Base-by-base conservation (phyloP, 306 rosid species). In the Corylus heterophylla region DNA sequence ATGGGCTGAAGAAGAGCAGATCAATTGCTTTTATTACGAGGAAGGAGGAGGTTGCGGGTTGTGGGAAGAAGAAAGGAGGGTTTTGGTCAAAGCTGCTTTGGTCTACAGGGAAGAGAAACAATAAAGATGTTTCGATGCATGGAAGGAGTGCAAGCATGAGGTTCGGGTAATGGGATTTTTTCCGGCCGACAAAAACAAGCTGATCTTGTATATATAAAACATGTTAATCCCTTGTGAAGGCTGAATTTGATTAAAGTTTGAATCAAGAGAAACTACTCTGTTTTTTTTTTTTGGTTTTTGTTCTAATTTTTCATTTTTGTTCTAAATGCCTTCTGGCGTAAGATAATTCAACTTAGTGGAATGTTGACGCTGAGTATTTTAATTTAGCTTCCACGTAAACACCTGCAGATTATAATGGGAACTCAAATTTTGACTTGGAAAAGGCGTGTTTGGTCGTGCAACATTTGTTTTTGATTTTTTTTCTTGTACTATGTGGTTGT, bases 21-120 rank as follows among this genome's bases (percentile, higher is more conserved):
- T 89, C 97, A 9, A 1, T 83, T 12, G 89, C 91, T 29, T 73
- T 86, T 61, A 77, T 77, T 45, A 48, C 90, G 22, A 83, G 63
- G 81, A 78, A 76, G 13, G 56, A 58, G 11, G 85, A 78, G n/a
- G 51, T 35, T 58, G 80, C n/a, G 2, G 64, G 72, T 29, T 50
- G 73, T 47, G 71, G 73, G 58, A 74, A 71, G 59, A 85, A 85
- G 88, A 87, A 83, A 81, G 61, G 75, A 39, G 84, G 90, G 56
- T 79, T 93, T 77, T 93, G 97, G 97, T 88, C 92, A 10, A 93
- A 86, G 87, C 73, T 91, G 52, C 74, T 93, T 47, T 74, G 81
- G 77, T 71, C 85, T 8, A 82, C 88, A 61, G 84, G 85, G 81
- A 92, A 76, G 83, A 84, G 74, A 64, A 84, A 70, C 54, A 88